Percentiles rank a stretch among this genome's conserved stretches.
Evolutionary conservation across 441 rosid species (phyloP).

Genomic region (Adansonia grandidieri): DNA sequence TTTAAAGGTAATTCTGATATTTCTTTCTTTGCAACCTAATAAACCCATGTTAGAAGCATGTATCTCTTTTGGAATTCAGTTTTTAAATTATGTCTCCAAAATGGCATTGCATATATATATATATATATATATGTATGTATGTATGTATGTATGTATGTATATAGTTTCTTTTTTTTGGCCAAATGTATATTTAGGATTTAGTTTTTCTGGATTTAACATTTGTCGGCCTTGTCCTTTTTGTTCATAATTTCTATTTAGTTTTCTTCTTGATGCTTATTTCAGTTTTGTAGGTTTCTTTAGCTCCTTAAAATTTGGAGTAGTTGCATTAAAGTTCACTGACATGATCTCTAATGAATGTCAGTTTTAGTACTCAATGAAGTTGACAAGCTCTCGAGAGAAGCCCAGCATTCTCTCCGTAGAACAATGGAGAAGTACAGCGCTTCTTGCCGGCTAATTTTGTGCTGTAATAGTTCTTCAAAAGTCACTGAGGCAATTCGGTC

Average conservation of each 20-base stretch:
- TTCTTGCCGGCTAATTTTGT: conserved; percentile 82
- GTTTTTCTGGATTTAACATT: neutral
- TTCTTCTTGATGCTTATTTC: conserved; percentile 7
- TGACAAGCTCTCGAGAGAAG: conserved; percentile 97
- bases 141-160: too few species aligned
- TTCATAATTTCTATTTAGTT: neutral
- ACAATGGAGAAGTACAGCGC: conserved; percentile 98
- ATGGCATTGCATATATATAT: neutral
- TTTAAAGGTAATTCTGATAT: conserved; percentile 58
- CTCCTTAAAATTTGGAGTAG: neutral
- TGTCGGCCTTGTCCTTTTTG: neutral
- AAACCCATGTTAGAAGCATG: neutral
- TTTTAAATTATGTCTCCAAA: neutral
- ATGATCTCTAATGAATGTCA: conserved; percentile 35
- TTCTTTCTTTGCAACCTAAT: neutral
- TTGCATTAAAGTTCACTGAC: conserved; percentile 22
- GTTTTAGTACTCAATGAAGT: conserved; percentile 95
- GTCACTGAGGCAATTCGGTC: conserved; percentile 95
- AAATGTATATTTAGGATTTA: neutral
- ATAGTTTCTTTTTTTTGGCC: too few species aligned
- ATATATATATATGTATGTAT: too few species aligned
- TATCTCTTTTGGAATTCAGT: neutral
- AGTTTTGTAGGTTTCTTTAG: neutral
- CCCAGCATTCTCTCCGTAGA: conserved; percentile 94
- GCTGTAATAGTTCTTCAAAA: conserved; percentile 94